phyloP scores from a whole-genome alignment of 2,329 filamentous ascomycete species.

The Alternaria sp. region DNA sequence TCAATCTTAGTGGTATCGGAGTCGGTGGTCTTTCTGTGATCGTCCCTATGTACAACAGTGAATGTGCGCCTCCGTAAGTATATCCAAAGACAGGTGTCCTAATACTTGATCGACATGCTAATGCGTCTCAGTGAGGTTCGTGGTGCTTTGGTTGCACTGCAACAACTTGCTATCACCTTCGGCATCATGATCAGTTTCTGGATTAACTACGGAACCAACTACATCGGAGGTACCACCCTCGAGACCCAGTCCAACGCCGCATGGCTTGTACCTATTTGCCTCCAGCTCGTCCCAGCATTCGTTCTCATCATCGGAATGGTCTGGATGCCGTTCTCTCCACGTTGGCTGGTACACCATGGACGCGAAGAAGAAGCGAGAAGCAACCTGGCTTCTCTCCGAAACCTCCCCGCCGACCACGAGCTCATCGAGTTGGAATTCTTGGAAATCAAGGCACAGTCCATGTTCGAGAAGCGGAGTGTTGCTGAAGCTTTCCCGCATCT shows the following conservation, averaged over 20 bases:
- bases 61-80: constrained; percentile 56
- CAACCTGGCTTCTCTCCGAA: constrained; percentile 69
- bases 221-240: constrained; percentile 62
- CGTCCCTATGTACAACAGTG: constrained; percentile 60
- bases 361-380: constrained; percentile 71
- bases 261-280: constrained; percentile 75
- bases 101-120: constrained; percentile 25
- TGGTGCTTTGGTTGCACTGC: constrained; percentile 68
- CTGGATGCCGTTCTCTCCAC: constrained; percentile 80
- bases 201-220: constrained; percentile 52
- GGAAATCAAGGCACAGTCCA: constrained; percentile 80
- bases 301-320: constrained; percentile 73
- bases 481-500: constrained; percentile 71
- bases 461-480: constrained; percentile 76
- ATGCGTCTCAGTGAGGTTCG: constrained; percentile 63
- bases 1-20: constrained; percentile 59
- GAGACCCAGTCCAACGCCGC: constrained; percentile 67
- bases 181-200: constrained; percentile 47
- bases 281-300: constrained; percentile 72
- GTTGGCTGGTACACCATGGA: constrained; percentile 74
- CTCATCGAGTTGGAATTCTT: constrained; percentile 77
- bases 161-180: constrained; percentile 66
- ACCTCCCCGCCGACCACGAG: constrained; percentile 66
- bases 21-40: constrained; percentile 73
- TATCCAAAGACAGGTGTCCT: accelerated